phyloP scores from a whole-genome alignment of 1,284 basidiomycete genomes.

The Termitomyces sp. region DNA sequence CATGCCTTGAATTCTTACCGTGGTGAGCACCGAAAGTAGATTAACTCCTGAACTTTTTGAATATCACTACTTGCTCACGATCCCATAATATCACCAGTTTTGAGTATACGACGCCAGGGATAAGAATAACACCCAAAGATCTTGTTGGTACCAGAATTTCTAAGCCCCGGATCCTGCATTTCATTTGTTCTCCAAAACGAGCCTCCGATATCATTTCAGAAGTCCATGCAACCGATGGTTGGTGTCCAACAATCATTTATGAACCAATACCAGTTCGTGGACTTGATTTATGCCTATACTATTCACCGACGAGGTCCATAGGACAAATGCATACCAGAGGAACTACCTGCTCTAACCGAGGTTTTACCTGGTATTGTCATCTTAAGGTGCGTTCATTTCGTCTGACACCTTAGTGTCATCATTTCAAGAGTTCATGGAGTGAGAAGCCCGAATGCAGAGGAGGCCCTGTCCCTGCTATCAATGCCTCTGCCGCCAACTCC shows the following conservation, averaged over 20 bases:
- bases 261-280: slow-evolving; percentile 79
- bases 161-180: slow-evolving; percentile 66
- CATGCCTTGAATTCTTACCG: slow-evolving; percentile 77
- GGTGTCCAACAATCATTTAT: slow-evolving; percentile 68
- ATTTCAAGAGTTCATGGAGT: slow-evolving; percentile 4
- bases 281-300: not conserved
- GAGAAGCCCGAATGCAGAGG: slow-evolving; percentile 72
- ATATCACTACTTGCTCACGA: not conserved
- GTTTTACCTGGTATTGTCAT: slow-evolving; percentile 61
- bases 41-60: not conserved
- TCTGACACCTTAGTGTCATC: not conserved
- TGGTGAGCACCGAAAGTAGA: slow-evolving; percentile 69
- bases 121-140: slow-evolving; percentile 70
- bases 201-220: slow-evolving; percentile 67
- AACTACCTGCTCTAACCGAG: slow-evolving; percentile 62
- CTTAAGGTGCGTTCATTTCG: slow-evolving; percentile 48
- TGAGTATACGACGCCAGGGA: slow-evolving; percentile 73
- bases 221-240: slow-evolving; percentile 46
- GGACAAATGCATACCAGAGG: slow-evolving; percentile 76
- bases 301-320: slow-evolving; percentile 24
- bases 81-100: slow-evolving; percentile 48
- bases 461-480: slow-evolving; percentile 63
- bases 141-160: slow-evolving; percentile 49
- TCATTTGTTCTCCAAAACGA: slow-evolving; percentile 79
- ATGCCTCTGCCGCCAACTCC: slow-evolving; percentile 43